Conservation (phyloP, 164 flowering plant genomes). For the Macadamia integrifolia region DNA sequence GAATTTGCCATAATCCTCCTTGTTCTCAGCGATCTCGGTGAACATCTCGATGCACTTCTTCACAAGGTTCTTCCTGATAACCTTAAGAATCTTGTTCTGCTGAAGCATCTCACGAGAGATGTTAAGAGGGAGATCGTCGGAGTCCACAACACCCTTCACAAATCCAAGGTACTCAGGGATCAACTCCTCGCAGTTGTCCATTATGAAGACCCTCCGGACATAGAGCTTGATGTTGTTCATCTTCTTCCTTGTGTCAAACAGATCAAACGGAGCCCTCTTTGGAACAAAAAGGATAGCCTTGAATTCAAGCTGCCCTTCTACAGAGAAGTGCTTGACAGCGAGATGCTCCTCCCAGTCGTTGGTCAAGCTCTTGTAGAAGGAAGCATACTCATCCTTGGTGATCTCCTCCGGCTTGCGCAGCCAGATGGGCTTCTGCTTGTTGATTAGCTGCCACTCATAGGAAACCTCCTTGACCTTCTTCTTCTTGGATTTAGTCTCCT, state of each 20-base stretch:
- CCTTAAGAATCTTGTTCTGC: no score
- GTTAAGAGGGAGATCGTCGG: no score
- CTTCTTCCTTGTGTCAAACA: no score
- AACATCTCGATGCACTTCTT: slow-evolving; percentile 31
- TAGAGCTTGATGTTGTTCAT: no score
- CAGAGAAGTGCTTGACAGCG: slow-evolving; percentile 35
- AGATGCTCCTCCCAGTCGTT: slow-evolving; percentile 9
- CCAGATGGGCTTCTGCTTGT: slow-evolving; percentile 45
- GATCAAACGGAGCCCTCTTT: no score
- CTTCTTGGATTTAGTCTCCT: neutral
- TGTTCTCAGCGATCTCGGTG: slow-evolving; percentile 13
- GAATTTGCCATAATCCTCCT: slow-evolving; percentile 15
- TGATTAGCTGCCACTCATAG: slow-evolving; percentile 29
- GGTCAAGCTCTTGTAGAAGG: no score
- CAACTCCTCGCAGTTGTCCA: slow-evolving; percentile 5
- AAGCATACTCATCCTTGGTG: neutral
- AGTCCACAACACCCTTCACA: no score
- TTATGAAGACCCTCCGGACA: no score
- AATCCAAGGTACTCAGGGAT: slow-evolving; percentile 34
- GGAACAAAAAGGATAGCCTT: no score
- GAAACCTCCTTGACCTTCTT: slow-evolving; percentile 36
- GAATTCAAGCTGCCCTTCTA: no score
- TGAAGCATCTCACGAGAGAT: no score
- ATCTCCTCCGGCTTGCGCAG: slow-evolving; percentile 40
- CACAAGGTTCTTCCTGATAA: no score